Evolutionary conservation across 83 land plant species (phyloP).

Genomic region (Thuja plicata): DNA sequence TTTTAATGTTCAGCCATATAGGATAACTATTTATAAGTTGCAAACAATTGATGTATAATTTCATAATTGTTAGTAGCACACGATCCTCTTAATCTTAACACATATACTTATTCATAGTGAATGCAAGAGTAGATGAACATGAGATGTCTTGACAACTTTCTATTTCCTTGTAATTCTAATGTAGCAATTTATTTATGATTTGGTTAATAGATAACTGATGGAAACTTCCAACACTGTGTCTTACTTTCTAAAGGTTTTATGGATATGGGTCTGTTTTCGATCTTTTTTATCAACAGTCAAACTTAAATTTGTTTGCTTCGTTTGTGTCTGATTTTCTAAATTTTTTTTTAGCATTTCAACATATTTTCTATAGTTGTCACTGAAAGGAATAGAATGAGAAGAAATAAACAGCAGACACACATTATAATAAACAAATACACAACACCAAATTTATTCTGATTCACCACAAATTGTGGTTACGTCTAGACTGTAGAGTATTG

Average conservation of each 20-base stretch:
- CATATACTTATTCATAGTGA: neutral
- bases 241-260: slow-evolving; percentile 8
- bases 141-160: neutral
- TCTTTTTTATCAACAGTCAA: neutral
- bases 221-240: neutral
- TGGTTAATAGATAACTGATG: neutral
- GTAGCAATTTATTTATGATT: neutral
- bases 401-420: too few relatives aligned
- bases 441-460: too few relatives aligned
- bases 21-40: neutral
- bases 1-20: neutral
- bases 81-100: neutral
- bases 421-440: too few relatives aligned
- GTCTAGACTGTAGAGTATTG: too few relatives aligned
- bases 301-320: neutral
- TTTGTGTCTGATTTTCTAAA: too few relatives aligned
- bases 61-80: neutral
- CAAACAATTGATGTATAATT: neutral
- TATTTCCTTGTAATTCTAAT: neutral
- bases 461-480: too few relatives aligned
- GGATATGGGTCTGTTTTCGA: slow-evolving; percentile 15
- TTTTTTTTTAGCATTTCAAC: too few relatives aligned
- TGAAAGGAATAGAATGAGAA: too few relatives aligned
- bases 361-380: too few relatives aligned
- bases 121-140: neutral